Conservation (phyloP, 2,329 filamentous ascomycete genomes). For the Cercospora beticola region DNA sequence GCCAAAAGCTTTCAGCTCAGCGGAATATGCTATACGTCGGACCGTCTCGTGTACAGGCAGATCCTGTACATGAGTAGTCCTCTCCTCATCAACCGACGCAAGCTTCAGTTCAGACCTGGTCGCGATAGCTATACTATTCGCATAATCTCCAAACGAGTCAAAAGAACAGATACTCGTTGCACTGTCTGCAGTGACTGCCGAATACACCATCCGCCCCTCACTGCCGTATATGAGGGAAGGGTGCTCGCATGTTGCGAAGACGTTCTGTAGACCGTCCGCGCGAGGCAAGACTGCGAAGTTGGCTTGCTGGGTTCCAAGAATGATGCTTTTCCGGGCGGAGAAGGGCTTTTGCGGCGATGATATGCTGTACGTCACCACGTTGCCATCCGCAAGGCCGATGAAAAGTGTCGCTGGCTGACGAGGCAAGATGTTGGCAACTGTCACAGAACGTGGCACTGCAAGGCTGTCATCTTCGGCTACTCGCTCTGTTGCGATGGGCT, state of each 20-base stretch:
- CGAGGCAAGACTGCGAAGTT: slow-evolving; percentile 76
- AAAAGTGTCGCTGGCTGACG: slow-evolving; percentile 73
- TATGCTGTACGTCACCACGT: slow-evolving; percentile 79
- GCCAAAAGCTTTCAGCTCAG: slow-evolving; percentile 75
- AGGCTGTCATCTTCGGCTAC: slow-evolving; percentile 60
- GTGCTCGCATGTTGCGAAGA: slow-evolving; percentile 93
- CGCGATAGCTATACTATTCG: slow-evolving; percentile 76
- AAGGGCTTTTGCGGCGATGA: slow-evolving; percentile 62
- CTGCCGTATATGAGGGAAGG: slow-evolving; percentile 89
- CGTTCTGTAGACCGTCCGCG: slow-evolving; percentile 65
- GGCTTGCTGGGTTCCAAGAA: slow-evolving; percentile 82
- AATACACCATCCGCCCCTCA: slow-evolving; percentile 86
- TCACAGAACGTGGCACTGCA: slow-evolving; percentile 79
- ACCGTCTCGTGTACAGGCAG: slow-evolving; percentile 79
- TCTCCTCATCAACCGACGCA: slow-evolving; percentile 75
- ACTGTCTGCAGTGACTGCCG: slow-evolving; percentile 86
- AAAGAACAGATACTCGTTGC: slow-evolving; percentile 80
- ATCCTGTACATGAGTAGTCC: slow-evolving; percentile 83
- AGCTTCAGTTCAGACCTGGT: slow-evolving; percentile 71
- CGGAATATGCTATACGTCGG: slow-evolving; percentile 81
- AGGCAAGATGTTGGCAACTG: slow-evolving; percentile 71
- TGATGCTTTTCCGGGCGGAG: slow-evolving; percentile 73
- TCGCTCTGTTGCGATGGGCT: slow-evolving; percentile 63
- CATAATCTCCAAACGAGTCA: slow-evolving; percentile 71
- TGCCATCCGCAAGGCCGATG: slow-evolving; percentile 88